Conservation (phyloP, 768 basidiomycete species). For the Lactarius indigo region DNA sequence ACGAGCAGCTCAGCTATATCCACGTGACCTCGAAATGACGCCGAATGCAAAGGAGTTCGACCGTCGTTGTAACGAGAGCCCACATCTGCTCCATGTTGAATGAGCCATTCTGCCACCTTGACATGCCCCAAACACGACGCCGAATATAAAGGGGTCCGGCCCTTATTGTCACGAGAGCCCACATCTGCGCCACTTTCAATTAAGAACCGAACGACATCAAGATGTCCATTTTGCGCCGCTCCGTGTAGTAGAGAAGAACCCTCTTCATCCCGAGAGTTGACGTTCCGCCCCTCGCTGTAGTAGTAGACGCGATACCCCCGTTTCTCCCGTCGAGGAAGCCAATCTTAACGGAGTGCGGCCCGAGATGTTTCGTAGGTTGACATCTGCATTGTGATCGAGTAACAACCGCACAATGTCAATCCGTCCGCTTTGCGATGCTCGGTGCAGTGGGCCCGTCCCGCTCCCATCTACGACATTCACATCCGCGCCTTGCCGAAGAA, state of each 20-base stretch:
- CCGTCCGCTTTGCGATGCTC: neutral
- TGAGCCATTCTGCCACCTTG: too few species aligned
- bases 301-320: neutral
- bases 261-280: neutral
- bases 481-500: constrained; percentile 1
- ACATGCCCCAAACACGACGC: too few species aligned
- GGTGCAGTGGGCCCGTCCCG: neutral
- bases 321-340: neutral
- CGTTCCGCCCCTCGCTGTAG: neutral
- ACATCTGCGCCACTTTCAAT: neutral
- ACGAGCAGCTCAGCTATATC: too few species aligned
- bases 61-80: too few species aligned
- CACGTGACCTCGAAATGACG: too few species aligned
- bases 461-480: neutral
- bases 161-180: too few species aligned
- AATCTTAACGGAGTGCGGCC: neutral
- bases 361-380: neutral
- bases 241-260: neutral
- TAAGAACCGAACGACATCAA: neutral
- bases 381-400: constrained; percentile 3
- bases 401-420: neutral
- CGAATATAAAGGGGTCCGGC: too few species aligned
- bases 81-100: too few species aligned
- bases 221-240: neutral
- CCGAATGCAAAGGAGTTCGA: too few species aligned